A percentile compares a stretch with the other conserved stretches of the same genome.
phyloP scores from a whole-genome alignment of 2,329 filamentous ascomycete genomes.

The Ophiobolus disseminans region DNA sequence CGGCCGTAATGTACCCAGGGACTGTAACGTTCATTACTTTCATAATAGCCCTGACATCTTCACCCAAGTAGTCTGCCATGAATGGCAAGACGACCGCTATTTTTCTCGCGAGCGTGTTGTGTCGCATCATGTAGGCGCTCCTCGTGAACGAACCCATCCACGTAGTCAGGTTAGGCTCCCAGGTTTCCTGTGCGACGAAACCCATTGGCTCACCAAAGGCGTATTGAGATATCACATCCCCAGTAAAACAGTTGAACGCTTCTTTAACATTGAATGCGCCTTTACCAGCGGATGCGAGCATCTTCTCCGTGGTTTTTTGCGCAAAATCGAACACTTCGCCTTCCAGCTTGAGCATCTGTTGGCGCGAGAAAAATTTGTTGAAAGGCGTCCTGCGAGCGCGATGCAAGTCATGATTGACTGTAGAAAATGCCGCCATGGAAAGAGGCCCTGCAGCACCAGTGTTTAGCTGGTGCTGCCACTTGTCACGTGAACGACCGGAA shows the following conservation, averaged over 20 bases:
- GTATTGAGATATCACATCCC: conserved; percentile 37
- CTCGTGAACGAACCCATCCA: conserved; percentile 37
- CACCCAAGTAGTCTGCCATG: conserved; percentile 35
- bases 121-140: conserved; percentile 38
- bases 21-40: conserved; percentile 35
- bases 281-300: conserved; percentile 29
- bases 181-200: conserved; percentile 35
- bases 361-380: conserved; percentile 47
- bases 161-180: conserved; percentile 36
- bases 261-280: conserved; percentile 35
- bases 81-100: conserved; percentile 33
- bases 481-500: conserved; percentile 27
- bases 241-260: conserved; percentile 35
- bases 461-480: conserved; percentile 34
- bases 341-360: conserved; percentile 36
- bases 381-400: conserved; percentile 39
- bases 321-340: conserved; percentile 29
- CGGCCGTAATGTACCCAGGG: conserved; percentile 30
- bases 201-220: conserved; percentile 37
- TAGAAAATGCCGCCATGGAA: conserved; percentile 34
- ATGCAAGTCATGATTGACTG: conserved; percentile 42
- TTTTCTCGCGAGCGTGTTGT: conserved; percentile 30
- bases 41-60: conserved; percentile 35
- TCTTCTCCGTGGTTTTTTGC: conserved; percentile 20
- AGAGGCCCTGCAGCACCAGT: conserved; percentile 36